These are phyloP conservation scores for Martensiomyces pterosporus DNA, from an alignment of 192 early-diverging fungal genomes.

Conservation along the genomic window DNA sequence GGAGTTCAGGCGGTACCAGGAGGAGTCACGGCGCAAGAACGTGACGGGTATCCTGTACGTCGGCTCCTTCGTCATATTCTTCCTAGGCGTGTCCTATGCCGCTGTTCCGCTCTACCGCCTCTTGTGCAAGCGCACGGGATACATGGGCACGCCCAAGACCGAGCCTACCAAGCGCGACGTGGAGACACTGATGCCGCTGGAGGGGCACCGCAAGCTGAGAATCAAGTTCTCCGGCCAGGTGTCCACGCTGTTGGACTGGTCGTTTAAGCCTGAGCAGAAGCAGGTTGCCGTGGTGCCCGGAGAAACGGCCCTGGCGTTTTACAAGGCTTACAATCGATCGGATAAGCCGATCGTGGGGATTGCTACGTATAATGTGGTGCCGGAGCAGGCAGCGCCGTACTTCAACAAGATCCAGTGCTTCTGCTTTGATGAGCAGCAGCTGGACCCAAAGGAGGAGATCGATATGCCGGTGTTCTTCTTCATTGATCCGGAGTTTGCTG, in stretches of 20 bases:
- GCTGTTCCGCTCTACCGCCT: constrained; percentile 94
- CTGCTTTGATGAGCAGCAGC: constrained; percentile 97
- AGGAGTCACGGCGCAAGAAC: constrained; percentile 34
- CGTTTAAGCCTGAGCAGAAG: constrained; percentile 82
- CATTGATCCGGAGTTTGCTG: constrained; percentile 93
- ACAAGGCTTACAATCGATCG: constrained; percentile 83
- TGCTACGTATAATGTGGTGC: constrained; percentile 95
- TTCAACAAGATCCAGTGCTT: constrained; percentile 99
- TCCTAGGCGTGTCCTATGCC: constrained; percentile 85
- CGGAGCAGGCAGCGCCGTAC: constrained; percentile 86
- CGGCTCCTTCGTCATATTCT: constrained; percentile 73
- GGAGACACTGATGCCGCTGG: constrained; percentile 58
- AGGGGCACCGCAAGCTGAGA: constrained; percentile 60
- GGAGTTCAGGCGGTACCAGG: constrained; percentile 26
- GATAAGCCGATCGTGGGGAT: constrained; percentile 89
- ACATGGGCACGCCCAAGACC: constrained; percentile 84
- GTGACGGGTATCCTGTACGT: constrained; percentile 65
- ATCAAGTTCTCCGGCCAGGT: constrained; percentile 70
- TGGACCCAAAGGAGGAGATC: constrained; percentile 83
- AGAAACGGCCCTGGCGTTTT: constrained; percentile 95
- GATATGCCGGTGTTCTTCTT: constrained; percentile 98
- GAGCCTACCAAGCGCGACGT: constrained; percentile 58
- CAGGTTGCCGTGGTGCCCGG: constrained; percentile 89
- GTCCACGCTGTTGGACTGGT: constrained; percentile 81
- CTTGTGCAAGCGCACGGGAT: constrained; percentile 89